Evolutionary conservation across 2,329 filamentous ascomycete genomes (phyloP).

Genomic region (Colletotrichum sp.): DNA sequence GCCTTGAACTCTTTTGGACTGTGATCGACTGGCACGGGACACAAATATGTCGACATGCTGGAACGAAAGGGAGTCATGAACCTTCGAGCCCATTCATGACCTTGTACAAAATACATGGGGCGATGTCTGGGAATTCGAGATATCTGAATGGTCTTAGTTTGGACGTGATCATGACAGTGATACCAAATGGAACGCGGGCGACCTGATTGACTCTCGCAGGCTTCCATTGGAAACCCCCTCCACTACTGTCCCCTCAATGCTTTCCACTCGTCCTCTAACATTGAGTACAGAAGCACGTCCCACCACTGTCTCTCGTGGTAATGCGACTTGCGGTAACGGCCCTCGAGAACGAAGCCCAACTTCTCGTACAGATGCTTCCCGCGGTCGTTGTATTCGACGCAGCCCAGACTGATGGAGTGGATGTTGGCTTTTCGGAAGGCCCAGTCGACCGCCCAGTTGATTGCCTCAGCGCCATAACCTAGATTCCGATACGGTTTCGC

Average conservation of each 20-base stretch:
- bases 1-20: not conserved
- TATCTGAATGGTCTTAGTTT: not conserved
- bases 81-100: not conserved
- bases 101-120: not conserved
- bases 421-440: slow-evolving; percentile 47
- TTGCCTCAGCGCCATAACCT: slow-evolving; percentile 52
- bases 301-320: slow-evolving; percentile 47
- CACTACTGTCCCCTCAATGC: not conserved
- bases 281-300: slow-evolving; percentile 36
- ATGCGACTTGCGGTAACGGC: slow-evolving; percentile 34
- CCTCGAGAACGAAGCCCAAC: slow-evolving; percentile 51
- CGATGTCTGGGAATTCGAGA: not conserved
- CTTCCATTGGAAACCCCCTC: not conserved
- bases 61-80: not conserved
- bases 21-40: not conserved
- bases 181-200: not conserved
- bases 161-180: not conserved
- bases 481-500: slow-evolving; percentile 35
- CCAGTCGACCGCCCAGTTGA: slow-evolving; percentile 52
- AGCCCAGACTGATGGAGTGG: slow-evolving; percentile 46
- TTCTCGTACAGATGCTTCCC: slow-evolving; percentile 47
- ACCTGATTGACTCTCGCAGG: not conserved
- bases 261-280: slow-evolving; percentile 44
- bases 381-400: slow-evolving; percentile 46
- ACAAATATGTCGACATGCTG: not conserved